Evolutionary conservation across 169 alveolate genomes (phyloP).

Genomic region (Theileria annulata): DNA sequence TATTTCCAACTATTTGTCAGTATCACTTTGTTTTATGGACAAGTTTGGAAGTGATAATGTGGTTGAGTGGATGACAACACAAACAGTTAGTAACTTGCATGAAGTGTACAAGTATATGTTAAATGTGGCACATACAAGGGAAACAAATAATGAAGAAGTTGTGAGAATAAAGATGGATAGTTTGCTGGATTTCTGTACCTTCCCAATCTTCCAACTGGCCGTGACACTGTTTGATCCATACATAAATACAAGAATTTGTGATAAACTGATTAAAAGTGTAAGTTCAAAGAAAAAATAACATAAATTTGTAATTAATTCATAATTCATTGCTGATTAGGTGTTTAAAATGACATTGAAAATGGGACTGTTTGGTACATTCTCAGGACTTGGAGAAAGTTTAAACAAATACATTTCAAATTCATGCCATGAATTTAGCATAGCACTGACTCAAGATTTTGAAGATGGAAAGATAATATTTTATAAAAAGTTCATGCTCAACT

Average conservation of each 20-base stretch:
- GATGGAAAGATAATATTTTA: background rate
- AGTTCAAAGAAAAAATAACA: background rate
- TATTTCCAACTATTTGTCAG: background rate
- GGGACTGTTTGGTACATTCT: background rate
- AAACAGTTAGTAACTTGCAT: background rate
- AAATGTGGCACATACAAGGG: constrained; percentile 6
- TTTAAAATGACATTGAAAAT: background rate
- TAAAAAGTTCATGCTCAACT: background rate
- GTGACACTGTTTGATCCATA: background rate
- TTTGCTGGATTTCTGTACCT: background rate
- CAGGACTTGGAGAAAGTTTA: background rate
- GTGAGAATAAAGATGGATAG: background rate
- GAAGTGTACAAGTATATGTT: constrained; percentile 14
- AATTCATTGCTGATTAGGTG: background rate
- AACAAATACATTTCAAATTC: background rate
- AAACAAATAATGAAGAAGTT: background rate
- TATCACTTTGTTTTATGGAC: background rate
- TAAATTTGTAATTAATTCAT: background rate
- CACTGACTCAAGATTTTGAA: background rate
- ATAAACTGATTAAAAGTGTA: background rate
- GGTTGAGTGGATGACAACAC: constrained; percentile 1
- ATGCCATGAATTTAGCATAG: background rate
- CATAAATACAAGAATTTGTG: background rate
- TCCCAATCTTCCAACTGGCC: constrained; percentile 7
- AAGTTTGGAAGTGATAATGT: background rate